Percentiles rank a stretch among this genome's conserved stretches.
Evolutionary conservation across 306 rosid genomes (phyloP).

Genomic region (Quercus suber): DNA sequence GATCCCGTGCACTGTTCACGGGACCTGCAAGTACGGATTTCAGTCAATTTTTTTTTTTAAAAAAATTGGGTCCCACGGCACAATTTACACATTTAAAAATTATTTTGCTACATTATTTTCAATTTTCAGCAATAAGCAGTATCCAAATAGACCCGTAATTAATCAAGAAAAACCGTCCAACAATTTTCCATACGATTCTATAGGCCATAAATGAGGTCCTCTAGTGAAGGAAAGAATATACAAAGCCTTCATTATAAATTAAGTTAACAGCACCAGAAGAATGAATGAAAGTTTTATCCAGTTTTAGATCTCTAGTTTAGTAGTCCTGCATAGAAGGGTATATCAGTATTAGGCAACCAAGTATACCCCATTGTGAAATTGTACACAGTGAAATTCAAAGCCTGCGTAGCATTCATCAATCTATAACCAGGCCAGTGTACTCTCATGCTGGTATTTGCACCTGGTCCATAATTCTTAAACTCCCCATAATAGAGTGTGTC

Average conservation of each 20-base stretch:
- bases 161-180: too few relatives aligned
- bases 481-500: conserved; percentile 74
- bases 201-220: too few relatives aligned
- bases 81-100: too few relatives aligned
- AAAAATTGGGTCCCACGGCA: too few relatives aligned
- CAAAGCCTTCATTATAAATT: not conserved
- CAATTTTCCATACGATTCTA: too few relatives aligned
- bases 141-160: too few relatives aligned
- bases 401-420: conserved; percentile 56
- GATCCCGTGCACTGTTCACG: too few relatives aligned
- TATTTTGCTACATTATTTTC: too few relatives aligned
- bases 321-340: conserved; percentile 60
- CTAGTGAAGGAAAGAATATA: conserved; percentile 3
- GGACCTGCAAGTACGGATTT: too few relatives aligned
- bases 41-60: too few relatives aligned
- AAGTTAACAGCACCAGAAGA: conserved; percentile 3
- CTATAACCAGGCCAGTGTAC: conserved; percentile 68
- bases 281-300: conserved; percentile 13
- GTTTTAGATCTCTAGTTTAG: conserved; percentile 7
- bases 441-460: conserved; percentile 51
- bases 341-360: conserved; percentile 71
- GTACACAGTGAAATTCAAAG: conserved; percentile 61
- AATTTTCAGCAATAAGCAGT: too few relatives aligned
- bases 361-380: conserved; percentile 60
- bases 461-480: conserved; percentile 62